Conservation (phyloP, 192 early-diverging fungal species). For the Coemansia sp. region DNA sequence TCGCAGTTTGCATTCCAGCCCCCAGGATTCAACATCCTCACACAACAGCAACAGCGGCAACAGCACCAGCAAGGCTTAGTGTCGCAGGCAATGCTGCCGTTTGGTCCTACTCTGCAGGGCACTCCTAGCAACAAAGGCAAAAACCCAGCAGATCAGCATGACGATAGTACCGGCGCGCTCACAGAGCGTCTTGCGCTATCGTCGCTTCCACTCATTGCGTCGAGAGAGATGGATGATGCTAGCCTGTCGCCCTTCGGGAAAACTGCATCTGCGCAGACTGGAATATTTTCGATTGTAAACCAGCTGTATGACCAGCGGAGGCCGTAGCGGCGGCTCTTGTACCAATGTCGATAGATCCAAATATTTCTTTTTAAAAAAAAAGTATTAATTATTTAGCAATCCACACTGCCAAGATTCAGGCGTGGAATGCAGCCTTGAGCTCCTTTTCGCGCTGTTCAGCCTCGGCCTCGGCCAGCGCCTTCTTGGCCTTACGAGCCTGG, state of each 20-base stretch:
- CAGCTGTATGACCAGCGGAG: constrained; percentile 36
- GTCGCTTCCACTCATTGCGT: constrained; percentile 46
- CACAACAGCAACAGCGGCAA: neutral
- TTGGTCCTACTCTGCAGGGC: constrained; percentile 41
- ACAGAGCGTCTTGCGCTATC: constrained; percentile 36
- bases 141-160: neutral
- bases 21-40: constrained; percentile 23
- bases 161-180: neutral
- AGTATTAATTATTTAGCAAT: too few species aligned
- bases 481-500: constrained; percentile 72
- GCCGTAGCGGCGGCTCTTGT: neutral
- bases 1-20: constrained; percentile 50
- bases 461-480: constrained; percentile 66
- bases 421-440: constrained; percentile 27
- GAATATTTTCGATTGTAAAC: constrained; percentile 44
- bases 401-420: neutral
- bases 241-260: constrained; percentile 3
- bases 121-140: constrained; percentile 10
- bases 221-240: constrained; percentile 30
- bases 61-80: constrained; percentile 20
- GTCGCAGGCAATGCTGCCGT: constrained; percentile 47
- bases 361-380: too few species aligned
- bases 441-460: constrained; percentile 63
- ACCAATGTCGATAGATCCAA: neutral
- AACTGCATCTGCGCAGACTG: constrained; percentile 8